These are phyloP conservation scores for Paecilomyces dactylethromorphus DNA, from an alignment of 2,329 filamentous ascomycete species.

Conservation along the genomic window DNA sequence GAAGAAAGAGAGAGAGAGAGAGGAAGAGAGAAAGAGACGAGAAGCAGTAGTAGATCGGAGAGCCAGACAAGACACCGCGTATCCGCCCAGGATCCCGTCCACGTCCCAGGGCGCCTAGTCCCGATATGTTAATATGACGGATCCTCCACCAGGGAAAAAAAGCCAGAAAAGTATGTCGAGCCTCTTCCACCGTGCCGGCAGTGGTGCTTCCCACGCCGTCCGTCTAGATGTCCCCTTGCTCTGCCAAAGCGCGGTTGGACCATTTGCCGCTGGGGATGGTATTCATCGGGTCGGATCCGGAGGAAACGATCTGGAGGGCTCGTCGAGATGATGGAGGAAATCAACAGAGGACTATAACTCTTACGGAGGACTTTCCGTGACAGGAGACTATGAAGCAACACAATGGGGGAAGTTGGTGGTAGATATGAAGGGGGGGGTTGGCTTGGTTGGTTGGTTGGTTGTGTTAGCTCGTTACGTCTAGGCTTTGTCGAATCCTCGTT, in stretches of 20 bases:
- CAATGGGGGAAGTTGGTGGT: background rate
- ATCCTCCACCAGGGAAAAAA: slow-evolving; percentile 27
- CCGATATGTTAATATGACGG: slow-evolving; percentile 36
- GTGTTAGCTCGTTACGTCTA: background rate
- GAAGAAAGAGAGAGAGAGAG: slow-evolving; percentile 13
- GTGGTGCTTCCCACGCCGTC: background rate
- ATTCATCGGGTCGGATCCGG: background rate
- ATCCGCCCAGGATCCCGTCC: slow-evolving; percentile 26
- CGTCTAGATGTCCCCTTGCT: background rate
- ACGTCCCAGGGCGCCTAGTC: slow-evolving; percentile 28
- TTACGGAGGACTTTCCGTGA: no score
- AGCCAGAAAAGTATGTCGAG: slow-evolving; percentile 3
- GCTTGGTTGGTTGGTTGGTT: no score
- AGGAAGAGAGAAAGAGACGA: slow-evolving; percentile 7
- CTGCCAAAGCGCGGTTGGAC: background rate
- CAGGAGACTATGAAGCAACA: no score
- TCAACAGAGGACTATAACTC: no score
- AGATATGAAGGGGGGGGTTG: background rate
- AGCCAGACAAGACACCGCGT: background rate
- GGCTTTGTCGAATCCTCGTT: background rate
- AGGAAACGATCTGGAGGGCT: background rate
- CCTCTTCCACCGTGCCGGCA: background rate
- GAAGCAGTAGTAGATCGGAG: background rate
- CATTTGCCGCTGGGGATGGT: background rate
- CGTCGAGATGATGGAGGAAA: background rate